phyloP scores from a whole-genome alignment of 169 alveolate genomes.

The Plasmodium cynomolgi region DNA sequence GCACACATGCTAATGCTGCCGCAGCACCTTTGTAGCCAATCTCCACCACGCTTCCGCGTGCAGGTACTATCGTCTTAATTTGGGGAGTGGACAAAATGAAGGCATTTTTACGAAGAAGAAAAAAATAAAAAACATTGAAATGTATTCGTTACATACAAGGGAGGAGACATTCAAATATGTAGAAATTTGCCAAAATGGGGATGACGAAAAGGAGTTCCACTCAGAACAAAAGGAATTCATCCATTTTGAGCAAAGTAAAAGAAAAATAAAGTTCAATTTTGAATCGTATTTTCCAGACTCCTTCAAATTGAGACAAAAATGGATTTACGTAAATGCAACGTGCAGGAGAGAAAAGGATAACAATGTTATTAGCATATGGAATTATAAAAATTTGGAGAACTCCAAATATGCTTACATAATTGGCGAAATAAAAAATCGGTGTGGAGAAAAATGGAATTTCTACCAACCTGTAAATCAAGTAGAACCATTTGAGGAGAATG shows the following conservation, averaged over 20 bases:
- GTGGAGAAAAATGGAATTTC: neutral
- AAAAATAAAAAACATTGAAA: conserved; percentile 45
- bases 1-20: neutral
- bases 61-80: conserved; percentile 13
- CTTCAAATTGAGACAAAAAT: conserved; percentile 15
- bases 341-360: neutral
- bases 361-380: conserved; percentile 7
- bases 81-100: neutral
- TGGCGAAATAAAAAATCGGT: conserved; percentile 8
- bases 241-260: neutral
- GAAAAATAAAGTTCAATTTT: neutral
- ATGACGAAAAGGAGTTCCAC: neutral
- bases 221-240: neutral
- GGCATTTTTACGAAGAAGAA: neutral
- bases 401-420: conserved; percentile 43
- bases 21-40: neutral
- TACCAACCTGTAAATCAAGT: neutral
- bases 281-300: conserved; percentile 50
- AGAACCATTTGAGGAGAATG: neutral
- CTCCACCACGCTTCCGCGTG: neutral
- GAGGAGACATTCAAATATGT: neutral
- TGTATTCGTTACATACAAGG: conserved; percentile 1
- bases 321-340: conserved; percentile 20
- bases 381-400: conserved; percentile 30
- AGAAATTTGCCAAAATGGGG: neutral